These are phyloP conservation scores for Beauveria brongniartii DNA, from an alignment of 2,329 filamentous ascomycete species.

Conservation along the genomic window DNA sequence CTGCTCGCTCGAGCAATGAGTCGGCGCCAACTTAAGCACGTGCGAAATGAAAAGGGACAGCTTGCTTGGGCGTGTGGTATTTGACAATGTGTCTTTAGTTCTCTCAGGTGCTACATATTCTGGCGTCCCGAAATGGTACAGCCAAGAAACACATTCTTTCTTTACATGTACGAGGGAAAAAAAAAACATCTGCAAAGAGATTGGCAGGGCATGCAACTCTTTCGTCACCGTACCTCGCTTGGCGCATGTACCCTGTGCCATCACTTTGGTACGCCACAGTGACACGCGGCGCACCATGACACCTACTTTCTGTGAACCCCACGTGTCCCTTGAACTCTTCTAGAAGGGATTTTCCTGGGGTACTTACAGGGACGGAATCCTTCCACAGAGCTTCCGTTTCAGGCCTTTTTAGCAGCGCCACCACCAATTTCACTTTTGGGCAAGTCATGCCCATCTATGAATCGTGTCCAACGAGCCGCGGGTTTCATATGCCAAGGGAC, in stretches of 20 bases:
- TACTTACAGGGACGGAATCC: neutral
- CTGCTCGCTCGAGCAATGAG: too few species aligned
- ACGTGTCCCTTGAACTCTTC: constrained; percentile 1
- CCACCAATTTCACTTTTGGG: constrained; percentile 1
- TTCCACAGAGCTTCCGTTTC: constrained; percentile 6
- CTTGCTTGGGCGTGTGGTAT: too few species aligned
- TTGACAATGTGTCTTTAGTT: too few species aligned
- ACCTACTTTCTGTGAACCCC: neutral
- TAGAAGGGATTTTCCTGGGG: constrained; percentile 8
- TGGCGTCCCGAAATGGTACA: too few species aligned
- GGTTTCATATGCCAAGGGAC: neutral
- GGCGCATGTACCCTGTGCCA: neutral
- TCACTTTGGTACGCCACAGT: neutral
- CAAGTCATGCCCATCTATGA: constrained; percentile 5
- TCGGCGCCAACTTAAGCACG: too few species aligned
- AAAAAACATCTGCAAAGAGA: too few species aligned
- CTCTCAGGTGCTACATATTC: too few species aligned
- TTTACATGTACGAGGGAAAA: too few species aligned
- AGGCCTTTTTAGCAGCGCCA: neutral
- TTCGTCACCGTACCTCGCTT: neutral
- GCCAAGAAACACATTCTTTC: too few species aligned
- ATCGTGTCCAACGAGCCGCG: neutral
- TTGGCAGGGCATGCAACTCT: neutral
- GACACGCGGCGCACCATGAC: neutral
- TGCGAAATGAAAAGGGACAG: too few species aligned